These are phyloP conservation scores for Erythrophleum fordii DNA, from an alignment of 306 rosid genomes.

Conservation along the genomic window DNA sequence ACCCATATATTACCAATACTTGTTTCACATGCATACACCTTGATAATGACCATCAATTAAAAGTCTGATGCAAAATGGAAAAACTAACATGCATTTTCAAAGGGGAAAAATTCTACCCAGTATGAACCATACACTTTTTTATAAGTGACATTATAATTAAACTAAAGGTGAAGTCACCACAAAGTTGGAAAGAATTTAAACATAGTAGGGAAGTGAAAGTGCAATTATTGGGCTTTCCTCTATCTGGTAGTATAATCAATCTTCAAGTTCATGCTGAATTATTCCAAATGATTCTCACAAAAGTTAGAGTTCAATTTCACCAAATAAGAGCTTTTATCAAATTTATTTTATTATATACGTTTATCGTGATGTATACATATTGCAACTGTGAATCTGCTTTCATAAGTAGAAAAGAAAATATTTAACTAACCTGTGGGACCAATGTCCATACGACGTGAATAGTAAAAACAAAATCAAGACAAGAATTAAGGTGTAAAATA, in stretches of 20 bases:
- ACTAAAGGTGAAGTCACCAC: conserved; percentile 26
- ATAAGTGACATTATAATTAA: conserved; percentile 27
- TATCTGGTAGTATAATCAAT: conserved; percentile 29
- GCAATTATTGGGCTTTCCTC: conserved; percentile 25
- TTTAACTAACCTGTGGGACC: conserved; percentile 65
- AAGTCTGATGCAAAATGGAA: background rate
- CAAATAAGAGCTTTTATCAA: background rate
- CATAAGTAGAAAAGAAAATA: conserved; percentile 12
- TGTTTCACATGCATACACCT: background rate
- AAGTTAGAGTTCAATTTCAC: conserved; percentile 21
- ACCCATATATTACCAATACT: conserved; percentile 2
- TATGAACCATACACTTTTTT: conserved; percentile 18
- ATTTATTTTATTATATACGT: background rate
- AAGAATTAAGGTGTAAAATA: conserved; percentile 55
- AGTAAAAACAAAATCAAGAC: conserved; percentile 55
- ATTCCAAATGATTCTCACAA: conserved; percentile 3
- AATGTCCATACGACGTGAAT: conserved; percentile 54
- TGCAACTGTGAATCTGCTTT: background rate
- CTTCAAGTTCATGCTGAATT: background rate
- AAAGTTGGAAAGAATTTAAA: background rate
- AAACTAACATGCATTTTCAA: background rate
- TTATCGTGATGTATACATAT: background rate
- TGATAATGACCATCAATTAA: conserved; percentile 1
- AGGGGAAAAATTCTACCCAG: background rate
- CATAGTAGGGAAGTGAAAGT: background rate